A percentile compares a stretch with the other conserved stretches of the same genome.
Conservation (phyloP, 1,139 yeast genomes). For the Pichia sp. region DNA sequence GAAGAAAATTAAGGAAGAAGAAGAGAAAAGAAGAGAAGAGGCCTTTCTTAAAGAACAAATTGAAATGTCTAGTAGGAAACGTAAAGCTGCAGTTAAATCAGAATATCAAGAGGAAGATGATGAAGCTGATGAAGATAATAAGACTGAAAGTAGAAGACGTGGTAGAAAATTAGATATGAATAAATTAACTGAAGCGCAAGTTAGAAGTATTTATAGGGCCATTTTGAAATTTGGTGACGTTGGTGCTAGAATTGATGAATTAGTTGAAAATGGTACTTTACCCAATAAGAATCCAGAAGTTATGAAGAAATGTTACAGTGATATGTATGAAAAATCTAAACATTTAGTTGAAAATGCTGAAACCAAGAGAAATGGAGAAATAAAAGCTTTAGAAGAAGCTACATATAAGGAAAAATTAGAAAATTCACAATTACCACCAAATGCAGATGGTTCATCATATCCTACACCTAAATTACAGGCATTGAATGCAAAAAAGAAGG, state of each 20-base stretch:
- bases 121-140: slow-evolving; percentile 30
- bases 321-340: slow-evolving; percentile 57
- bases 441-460: slow-evolving; percentile 34
- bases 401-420: slow-evolving; percentile 52
- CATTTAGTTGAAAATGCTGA: slow-evolving; percentile 64
- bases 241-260: slow-evolving; percentile 73
- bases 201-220: slow-evolving; percentile 80
- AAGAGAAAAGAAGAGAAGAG: slow-evolving; percentile 79
- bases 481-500: slow-evolving; percentile 52
- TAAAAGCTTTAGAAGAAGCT: slow-evolving; percentile 55
- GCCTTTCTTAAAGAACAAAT: slow-evolving; percentile 83
- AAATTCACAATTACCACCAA: slow-evolving; percentile 22
- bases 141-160: slow-evolving; percentile 24
- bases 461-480: slow-evolving; percentile 42
- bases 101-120: slow-evolving; percentile 40
- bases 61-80: slow-evolving; percentile 76
- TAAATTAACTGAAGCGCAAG: slow-evolving; percentile 75
- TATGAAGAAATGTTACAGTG: slow-evolving; percentile 69
- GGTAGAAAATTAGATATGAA: slow-evolving; percentile 40
- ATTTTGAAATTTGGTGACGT: slow-evolving; percentile 80
- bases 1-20: slow-evolving; percentile 83
- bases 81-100: slow-evolving; percentile 56
- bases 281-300: slow-evolving; percentile 83
- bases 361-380: slow-evolving; percentile 47
- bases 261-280: slow-evolving; percentile 85